These are phyloP conservation scores for Epichloe scottii DNA, from an alignment of 2,329 filamentous ascomycete genomes.

Conservation along the genomic window DNA sequence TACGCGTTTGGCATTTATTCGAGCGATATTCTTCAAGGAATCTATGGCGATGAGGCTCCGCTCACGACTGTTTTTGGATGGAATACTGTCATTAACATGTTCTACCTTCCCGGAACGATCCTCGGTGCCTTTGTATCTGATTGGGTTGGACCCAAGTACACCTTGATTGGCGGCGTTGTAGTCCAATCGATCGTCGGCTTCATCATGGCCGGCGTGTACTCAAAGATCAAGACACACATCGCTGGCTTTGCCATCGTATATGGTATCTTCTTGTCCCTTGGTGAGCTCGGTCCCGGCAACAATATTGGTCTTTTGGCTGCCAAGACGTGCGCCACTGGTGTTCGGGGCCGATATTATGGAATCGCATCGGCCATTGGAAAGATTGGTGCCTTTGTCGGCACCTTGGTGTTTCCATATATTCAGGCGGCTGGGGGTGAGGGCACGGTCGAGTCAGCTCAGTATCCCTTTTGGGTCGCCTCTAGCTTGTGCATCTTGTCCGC, in stretches of 20 bases:
- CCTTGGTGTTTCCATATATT: conserved; percentile 56
- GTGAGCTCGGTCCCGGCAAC: conserved; percentile 65
- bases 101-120: conserved; percentile 76
- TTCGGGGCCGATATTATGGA: conserved; percentile 63
- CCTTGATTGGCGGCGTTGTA: conserved; percentile 57
- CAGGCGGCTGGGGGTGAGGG: conserved; percentile 36
- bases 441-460: conserved; percentile 53
- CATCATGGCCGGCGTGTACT: conserved; percentile 75
- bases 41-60: conserved; percentile 45
- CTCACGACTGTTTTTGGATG: conserved; percentile 75
- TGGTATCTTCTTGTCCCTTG: conserved; percentile 25
- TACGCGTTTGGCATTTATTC: conserved; percentile 85
- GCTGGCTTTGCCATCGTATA: conserved; percentile 24
- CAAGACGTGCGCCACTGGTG: conserved; percentile 78
- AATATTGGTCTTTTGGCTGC: conserved; percentile 82
- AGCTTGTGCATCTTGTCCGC: conserved; percentile 66
- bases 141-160: conserved; percentile 64
- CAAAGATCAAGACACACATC: conserved; percentile 45
- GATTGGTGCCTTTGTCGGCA: conserved; percentile 74
- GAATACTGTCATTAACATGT: conserved; percentile 79
- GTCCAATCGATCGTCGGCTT: conserved; percentile 71
- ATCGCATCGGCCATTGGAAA: conserved; percentile 64
- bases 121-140: conserved; percentile 68
- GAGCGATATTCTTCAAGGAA: conserved; percentile 55
- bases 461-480: conserved; percentile 81